Conservation (phyloP, 257 asterid genomes). For the Primulina tabacum region DNA sequence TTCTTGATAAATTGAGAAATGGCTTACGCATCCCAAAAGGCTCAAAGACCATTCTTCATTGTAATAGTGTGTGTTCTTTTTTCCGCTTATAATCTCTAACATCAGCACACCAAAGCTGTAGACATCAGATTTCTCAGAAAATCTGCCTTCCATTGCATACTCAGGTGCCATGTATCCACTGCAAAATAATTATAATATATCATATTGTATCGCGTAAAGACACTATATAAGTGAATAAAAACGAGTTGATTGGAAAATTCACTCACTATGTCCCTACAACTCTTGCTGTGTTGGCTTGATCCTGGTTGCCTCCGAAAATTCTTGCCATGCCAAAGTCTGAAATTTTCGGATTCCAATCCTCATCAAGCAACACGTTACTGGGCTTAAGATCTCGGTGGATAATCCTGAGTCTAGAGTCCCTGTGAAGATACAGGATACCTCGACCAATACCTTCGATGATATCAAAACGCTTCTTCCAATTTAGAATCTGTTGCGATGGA, state of each 20-base stretch:
- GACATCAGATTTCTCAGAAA: constrained; percentile 50
- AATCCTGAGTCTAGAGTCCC: constrained; percentile 59
- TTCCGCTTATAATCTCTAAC: constrained; percentile 54
- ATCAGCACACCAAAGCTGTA: constrained; percentile 53
- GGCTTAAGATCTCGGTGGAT: constrained; percentile 68
- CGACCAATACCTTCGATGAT: constrained; percentile 60
- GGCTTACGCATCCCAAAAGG: constrained; percentile 59
- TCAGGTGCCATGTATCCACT: constrained; percentile 78
- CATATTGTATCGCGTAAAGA: background rate
- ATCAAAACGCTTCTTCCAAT: constrained; percentile 48
- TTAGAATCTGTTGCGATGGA: constrained; percentile 31
- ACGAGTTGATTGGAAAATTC: background rate
- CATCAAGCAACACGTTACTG: constrained; percentile 58
- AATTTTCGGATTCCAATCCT: constrained; percentile 60
- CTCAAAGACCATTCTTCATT: constrained; percentile 44
- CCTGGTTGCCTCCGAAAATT: constrained; percentile 50
- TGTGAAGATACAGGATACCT: constrained; percentile 65
- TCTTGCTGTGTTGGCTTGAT: constrained; percentile 49
- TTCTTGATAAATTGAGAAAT: background rate
- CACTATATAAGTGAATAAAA: background rate
- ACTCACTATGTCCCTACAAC: constrained; percentile 77
- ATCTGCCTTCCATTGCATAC: constrained; percentile 59
- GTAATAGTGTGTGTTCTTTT: constrained; percentile 50
- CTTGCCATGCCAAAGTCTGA: constrained; percentile 73
- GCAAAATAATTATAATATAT: constrained; percentile 18